Conservation (phyloP, 768 basidiomycete species). For the Mycena vitilis region DNA sequence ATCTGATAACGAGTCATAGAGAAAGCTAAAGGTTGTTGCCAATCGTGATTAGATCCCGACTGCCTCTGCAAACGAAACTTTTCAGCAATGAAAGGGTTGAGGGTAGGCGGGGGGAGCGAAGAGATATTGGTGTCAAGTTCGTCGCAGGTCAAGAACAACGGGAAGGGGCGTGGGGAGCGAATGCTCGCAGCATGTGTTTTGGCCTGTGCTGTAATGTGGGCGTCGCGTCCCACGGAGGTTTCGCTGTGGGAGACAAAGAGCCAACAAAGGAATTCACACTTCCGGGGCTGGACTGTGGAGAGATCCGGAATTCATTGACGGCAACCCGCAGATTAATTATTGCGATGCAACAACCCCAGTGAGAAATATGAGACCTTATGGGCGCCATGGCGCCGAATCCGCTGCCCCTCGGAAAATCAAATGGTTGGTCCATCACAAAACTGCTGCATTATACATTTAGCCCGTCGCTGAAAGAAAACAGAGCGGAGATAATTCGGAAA, state of each 20-base stretch:
- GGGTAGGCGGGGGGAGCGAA: neutral
- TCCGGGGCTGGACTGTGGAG: neutral
- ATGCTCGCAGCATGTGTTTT: neutral
- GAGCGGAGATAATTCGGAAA: too few relatives aligned
- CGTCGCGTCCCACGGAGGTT: neutral
- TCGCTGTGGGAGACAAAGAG: neutral
- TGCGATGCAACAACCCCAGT: neutral
- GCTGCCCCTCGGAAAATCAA: neutral
- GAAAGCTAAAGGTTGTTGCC: constrained; percentile 1
- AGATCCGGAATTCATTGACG: neutral
- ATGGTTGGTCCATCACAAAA: neutral
- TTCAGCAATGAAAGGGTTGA: neutral
- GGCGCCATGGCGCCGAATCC: too few relatives aligned
- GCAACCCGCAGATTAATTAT: neutral
- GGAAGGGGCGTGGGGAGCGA: neutral
- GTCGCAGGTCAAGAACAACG: too few relatives aligned
- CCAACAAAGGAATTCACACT: neutral
- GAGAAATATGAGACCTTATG: neutral
- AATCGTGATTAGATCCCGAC: neutral
- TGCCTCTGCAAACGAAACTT: neutral
- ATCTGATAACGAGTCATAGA: constrained; percentile 20
- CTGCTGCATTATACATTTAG: too few relatives aligned
- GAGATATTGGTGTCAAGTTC: neutral
- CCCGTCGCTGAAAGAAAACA: too few relatives aligned
- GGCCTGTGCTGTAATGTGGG: neutral